Conservation (phyloP, 306 rosid genomes). For the Alnus glutinosa region DNA sequence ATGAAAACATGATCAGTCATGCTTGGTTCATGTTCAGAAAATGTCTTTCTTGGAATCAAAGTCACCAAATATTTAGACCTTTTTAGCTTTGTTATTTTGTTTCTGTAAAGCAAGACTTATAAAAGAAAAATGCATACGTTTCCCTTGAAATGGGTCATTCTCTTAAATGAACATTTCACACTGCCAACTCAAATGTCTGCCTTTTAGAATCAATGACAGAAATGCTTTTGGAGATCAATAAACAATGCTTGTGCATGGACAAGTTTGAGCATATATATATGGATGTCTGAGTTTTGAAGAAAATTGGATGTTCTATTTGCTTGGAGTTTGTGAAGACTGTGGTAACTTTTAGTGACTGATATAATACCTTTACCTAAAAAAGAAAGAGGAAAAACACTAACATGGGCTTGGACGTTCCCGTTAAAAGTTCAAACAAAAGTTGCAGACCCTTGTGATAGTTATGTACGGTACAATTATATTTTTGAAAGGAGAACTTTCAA, state of each 20-base stretch:
- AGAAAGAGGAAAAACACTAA: too few species aligned
- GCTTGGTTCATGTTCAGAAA: background rate
- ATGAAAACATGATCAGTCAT: background rate
- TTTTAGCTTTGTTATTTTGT: background rate
- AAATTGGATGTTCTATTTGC: background rate
- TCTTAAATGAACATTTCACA: background rate
- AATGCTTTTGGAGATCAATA: background rate
- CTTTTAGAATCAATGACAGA: background rate
- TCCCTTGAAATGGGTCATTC: background rate
- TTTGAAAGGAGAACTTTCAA: background rate
- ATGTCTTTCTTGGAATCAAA: too few species aligned
- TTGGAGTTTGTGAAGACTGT: too few species aligned
- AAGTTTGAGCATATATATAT: background rate
- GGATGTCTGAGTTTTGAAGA: background rate
- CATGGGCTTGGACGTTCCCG: too few species aligned
- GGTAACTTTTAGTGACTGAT: background rate
- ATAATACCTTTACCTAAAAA: background rate
- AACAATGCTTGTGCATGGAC: background rate
- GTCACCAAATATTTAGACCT: background rate
- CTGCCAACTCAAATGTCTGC: background rate
- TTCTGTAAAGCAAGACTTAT: background rate
- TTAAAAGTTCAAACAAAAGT: background rate
- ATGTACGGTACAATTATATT: background rate
- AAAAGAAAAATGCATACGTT: background rate
- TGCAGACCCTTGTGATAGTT: background rate